Evolutionary conservation across 176 grass and related monocot species (phyloP), one percentile per base, ranked within the genome.

Genomic region (Phoenix dactylifera): DNA sequence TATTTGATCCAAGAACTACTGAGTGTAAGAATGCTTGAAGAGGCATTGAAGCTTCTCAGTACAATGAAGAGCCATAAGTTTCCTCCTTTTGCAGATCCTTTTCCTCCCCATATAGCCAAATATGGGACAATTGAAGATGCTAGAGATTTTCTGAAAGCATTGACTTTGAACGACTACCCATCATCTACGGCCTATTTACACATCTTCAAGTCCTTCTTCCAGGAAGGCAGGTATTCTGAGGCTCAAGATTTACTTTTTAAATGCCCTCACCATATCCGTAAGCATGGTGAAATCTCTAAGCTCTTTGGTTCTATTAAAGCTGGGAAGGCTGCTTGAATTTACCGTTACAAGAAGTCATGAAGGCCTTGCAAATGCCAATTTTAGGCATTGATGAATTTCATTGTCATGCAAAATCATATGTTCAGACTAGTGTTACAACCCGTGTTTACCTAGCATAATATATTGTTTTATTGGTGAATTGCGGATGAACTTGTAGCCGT

Each of bases 191-290:
- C 63, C 57, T 98, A 98, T 49, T 28, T 88, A 51, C 52, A 86
- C 57, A 25, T 92, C 54, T 88, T 98, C 63, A 70, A 86, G 51
- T 80, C 73, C n/a, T 88, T 92, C 60, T 86, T 98, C 67, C 57
- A 50, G 5, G 87, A 92, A 78, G 76, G 74, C 32, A 92, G 87
- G 73, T 83, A 83, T 67, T 69, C 76, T 53, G 81, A 98, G 30
- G 93, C 93, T 63, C 81, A 83, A 26, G 84, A 92, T 65, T 78
- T 98, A 66, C 67, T 98, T 16, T 92, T 83, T 52, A 83, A 78
- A 63, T 98, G 84, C 60, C 87, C 93, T 25, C 52, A 67, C 67
- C 93, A 98, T 74, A 81, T 92, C 67, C 81, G 87, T 62, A 92
- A 74, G 66, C 60, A 88, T 59, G 55, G 18, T 6, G 79, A 88